phyloP scores from a whole-genome alignment of 495 filamentous ascomycete species.

The Tuber brumale region DNA sequence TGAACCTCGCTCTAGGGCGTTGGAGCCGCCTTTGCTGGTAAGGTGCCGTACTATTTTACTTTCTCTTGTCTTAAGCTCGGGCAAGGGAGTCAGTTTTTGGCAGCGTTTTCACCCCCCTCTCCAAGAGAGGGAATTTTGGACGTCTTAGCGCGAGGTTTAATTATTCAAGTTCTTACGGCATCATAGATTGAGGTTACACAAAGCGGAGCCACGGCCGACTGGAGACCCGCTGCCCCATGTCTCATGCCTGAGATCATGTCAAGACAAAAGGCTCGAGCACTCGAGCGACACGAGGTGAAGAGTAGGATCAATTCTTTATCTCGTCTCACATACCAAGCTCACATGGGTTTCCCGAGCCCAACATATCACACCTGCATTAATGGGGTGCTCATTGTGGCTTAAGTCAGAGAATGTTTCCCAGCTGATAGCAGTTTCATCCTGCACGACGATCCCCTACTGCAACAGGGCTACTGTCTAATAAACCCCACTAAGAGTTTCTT shows the following conservation, averaged over 20 bases:
- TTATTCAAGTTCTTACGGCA: too few species aligned
- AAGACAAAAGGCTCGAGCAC: neutral
- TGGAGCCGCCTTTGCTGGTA: too few species aligned
- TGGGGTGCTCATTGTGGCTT: neutral
- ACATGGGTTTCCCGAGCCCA: neutral
- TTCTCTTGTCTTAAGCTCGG: too few species aligned
- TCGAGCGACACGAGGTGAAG: neutral
- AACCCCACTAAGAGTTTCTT: neutral
- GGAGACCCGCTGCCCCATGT: neutral
- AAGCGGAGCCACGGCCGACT: neutral
- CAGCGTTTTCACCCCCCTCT: too few species aligned
- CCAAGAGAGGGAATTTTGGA: too few species aligned
- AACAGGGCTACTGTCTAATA: neutral
- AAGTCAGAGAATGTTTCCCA: neutral
- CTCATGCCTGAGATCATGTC: neutral
- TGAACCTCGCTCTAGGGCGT: too few species aligned
- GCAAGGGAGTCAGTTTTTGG: too few species aligned
- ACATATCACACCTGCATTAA: neutral
- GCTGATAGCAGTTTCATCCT: neutral
- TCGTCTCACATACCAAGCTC: neutral
- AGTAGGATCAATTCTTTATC: neutral
- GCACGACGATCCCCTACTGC: neutral
- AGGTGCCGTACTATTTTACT: too few species aligned
- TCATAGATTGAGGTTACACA: neutral
- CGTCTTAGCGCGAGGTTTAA: too few species aligned